Percentiles rank a stretch among this genome's conserved stretches.
Conservation (phyloP, 345 rosid species). For the Aquilaria malaccensis region DNA sequence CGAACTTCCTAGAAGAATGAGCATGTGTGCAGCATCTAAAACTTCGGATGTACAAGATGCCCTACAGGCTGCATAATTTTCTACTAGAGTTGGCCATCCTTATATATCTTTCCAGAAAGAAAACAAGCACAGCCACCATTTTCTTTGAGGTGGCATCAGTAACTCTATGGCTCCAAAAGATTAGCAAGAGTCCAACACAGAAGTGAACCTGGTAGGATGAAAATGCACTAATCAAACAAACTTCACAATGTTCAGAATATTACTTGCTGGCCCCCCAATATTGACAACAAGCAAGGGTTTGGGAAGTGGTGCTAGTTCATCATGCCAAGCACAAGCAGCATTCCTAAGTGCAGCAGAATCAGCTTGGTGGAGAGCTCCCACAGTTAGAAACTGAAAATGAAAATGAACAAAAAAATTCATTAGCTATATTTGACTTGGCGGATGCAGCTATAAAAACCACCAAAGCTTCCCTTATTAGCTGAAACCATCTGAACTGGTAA, state of each 20-base stretch:
- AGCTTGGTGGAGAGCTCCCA: slow-evolving; percentile 85
- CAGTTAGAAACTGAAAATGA: slow-evolving; percentile 56
- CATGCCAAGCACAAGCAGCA: slow-evolving; percentile 71
- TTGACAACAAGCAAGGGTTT: slow-evolving; percentile 90
- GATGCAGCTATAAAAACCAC: neutral
- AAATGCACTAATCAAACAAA: slow-evolving; percentile 12
- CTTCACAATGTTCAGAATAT: slow-evolving; percentile 17
- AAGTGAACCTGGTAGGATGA: slow-evolving; percentile 16
- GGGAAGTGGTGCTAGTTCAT: slow-evolving; percentile 51
- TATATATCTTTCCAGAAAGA: too few species aligned
- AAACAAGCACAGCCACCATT: too few species aligned
- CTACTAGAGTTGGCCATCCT: too few species aligned
- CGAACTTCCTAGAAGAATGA: too few species aligned
- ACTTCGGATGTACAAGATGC: too few species aligned
- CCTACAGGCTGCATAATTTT: too few species aligned
- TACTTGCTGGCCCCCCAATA: slow-evolving; percentile 93
- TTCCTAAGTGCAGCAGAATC: slow-evolving; percentile 54
- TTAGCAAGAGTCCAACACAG: neutral
- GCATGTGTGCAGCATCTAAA: too few species aligned
- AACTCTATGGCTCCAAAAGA: too few species aligned
- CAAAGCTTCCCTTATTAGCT: neutral
- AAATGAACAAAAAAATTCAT: too few species aligned
- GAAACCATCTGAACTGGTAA: slow-evolving; percentile 11
- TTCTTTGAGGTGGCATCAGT: too few species aligned
- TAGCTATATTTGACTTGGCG: too few species aligned